phyloP scores from a whole-genome alignment of 169 alveolate genomes.

The Ichthyophthirius multifiliis region DNA sequence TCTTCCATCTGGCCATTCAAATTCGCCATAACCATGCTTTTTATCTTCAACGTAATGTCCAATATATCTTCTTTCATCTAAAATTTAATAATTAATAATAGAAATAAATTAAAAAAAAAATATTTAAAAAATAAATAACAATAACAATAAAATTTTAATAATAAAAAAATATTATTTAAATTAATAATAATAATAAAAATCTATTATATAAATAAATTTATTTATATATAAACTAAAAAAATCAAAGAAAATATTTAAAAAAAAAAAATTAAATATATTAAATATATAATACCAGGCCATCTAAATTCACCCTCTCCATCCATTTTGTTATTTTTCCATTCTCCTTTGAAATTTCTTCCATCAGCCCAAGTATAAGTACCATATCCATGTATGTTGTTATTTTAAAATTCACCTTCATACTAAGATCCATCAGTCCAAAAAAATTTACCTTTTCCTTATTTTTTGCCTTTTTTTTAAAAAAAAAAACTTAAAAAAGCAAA shows the following conservation, averaged over 20 bases:
- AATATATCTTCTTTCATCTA: slow-evolving; percentile 39
- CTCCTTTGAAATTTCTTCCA: slow-evolving; percentile 51
- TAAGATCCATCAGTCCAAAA: slow-evolving; percentile 49
- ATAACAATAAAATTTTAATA: too few species aligned
- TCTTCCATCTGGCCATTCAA: slow-evolving; percentile 60
- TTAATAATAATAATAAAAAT: too few species aligned
- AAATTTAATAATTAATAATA: too few species aligned
- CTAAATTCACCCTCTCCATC: slow-evolving; percentile 63
- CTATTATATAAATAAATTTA: too few species aligned
- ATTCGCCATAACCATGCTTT: slow-evolving; percentile 61
- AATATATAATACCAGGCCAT: slow-evolving; percentile 20
- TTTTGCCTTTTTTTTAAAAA: slow-evolving; percentile 32
- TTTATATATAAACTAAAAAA: too few species aligned
- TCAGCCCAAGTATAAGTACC: slow-evolving; percentile 59
- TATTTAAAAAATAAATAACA: too few species aligned
- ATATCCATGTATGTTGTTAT: slow-evolving; percentile 35
- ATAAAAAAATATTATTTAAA: too few species aligned
- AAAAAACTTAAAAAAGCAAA: neutral
- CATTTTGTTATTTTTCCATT: slow-evolving; percentile 51
- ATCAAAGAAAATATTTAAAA: neutral
- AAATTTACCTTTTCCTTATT: slow-evolving; percentile 51
- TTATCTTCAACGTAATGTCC: slow-evolving; percentile 53
- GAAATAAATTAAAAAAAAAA: too few species aligned
- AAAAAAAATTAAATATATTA: neutral
- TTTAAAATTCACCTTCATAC: slow-evolving; percentile 45